phyloP scores from a whole-genome alignment of 176 grass and related monocot genomes.

The Bromus sterilis region DNA sequence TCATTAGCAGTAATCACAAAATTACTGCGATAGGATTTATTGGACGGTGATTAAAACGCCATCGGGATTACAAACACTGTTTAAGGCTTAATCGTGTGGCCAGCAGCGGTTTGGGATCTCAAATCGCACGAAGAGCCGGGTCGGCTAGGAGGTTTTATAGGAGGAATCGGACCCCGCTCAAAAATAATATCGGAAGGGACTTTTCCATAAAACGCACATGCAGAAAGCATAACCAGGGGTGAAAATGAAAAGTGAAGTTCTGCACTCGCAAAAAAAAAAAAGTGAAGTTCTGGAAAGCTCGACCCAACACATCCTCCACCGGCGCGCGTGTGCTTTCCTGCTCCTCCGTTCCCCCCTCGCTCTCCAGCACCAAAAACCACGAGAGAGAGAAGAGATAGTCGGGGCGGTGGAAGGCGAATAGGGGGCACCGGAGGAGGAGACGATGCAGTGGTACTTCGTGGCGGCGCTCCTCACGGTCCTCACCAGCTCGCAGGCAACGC shows the following conservation, averaged over 20 bases:
- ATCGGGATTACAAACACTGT: too few species aligned
- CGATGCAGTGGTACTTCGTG: slow-evolving; percentile 81
- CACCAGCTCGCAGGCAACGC: slow-evolving; percentile 81
- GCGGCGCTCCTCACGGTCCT: slow-evolving; percentile 87
- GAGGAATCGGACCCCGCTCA: too few species aligned
- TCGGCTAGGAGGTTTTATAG: too few species aligned
- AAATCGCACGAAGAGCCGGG: too few species aligned
- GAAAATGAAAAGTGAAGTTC: background rate
- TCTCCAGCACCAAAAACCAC: background rate
- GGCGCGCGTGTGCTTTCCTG: background rate
- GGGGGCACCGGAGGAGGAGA: background rate
- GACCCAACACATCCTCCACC: background rate
- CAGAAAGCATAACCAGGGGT: background rate
- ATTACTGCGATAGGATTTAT: too few species aligned
- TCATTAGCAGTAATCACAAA: too few species aligned
- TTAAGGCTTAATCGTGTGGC: too few species aligned
- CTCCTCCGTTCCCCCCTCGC: background rate
- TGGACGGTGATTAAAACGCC: too few species aligned
- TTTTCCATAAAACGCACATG: background rate
- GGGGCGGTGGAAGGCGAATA: background rate
- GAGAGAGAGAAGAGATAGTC: background rate
- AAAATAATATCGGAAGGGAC: too few species aligned
- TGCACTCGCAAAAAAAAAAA: too few species aligned
- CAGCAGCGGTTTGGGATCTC: too few species aligned
- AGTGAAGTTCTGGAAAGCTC: background rate